Conservation (phyloP, 2,329 filamentous ascomycete species). For the Didymellaceae sp. region DNA sequence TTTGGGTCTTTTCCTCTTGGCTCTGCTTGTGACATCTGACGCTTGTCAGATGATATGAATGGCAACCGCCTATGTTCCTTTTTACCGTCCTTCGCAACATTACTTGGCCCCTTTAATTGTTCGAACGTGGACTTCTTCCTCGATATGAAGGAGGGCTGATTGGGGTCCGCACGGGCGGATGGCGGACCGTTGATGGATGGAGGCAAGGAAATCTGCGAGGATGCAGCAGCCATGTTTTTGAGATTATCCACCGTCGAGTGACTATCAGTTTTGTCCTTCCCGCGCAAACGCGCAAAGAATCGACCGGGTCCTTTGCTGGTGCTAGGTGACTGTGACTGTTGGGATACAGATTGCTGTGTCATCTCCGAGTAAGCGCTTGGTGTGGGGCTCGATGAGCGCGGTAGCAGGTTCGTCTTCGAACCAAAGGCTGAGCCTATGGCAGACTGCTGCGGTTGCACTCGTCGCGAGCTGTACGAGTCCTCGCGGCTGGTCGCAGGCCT, state of each 20-base stretch:
- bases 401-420: constrained; percentile 58
- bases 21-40: constrained; percentile 30
- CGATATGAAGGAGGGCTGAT: constrained; percentile 31
- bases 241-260: constrained; percentile 45
- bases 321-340: constrained; percentile 65
- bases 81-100: constrained; percentile 30
- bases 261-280: constrained; percentile 57
- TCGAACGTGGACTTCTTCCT: constrained; percentile 36
- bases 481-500: constrained; percentile 79
- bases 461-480: constrained; percentile 63
- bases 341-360: constrained; percentile 54
- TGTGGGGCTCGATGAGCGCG: constrained; percentile 79
- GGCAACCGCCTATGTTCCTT: constrained; percentile 54
- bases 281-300: constrained; percentile 61
- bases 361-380: constrained; percentile 73
- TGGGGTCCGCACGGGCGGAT: constrained; percentile 35
- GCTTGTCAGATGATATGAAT: constrained; percentile 56
- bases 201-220: constrained; percentile 51
- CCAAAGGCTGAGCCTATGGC: constrained; percentile 57
- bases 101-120: constrained; percentile 29
- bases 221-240: constrained; percentile 44
- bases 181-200: constrained; percentile 41
- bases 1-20: constrained; percentile 53
- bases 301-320: constrained; percentile 57
- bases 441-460: constrained; percentile 54